Base-by-base conservation (phyloP, 2,329 filamentous ascomycete species). In the Botryotinia narcissicola region DNA sequence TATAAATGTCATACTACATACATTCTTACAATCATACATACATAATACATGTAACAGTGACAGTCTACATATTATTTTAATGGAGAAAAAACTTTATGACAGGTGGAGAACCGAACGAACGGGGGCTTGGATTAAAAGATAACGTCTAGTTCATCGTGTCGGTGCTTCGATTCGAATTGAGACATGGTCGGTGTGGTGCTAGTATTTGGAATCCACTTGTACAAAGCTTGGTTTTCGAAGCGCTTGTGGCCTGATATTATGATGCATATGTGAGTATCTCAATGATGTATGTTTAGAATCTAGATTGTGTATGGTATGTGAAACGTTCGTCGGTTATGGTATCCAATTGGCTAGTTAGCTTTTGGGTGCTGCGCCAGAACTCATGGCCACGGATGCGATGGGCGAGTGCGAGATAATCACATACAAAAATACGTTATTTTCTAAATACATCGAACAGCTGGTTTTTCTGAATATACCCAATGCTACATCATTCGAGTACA, bases 401-500 rank as follows among this genome's bases (percentile, higher is more conserved):
- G 22, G 40, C 40, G 37, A 40, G 37, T 40, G 12, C 57, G 57
- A 60, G 35, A 60, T 12, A 16, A 40, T 25, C 22, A 20, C 32
- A 25, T 22, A 25, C 20, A 1, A 37, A 37, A 37, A 3, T 14
- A 8, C 22, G 22, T 40, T 40, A 25, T 61, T n/a, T 40, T n/a
- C 35, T 61, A n/a, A 62, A 18, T 29, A 57, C 51, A 57, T 57
- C 12, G 3, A 57, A 29, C n/a, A 9, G n/a, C 9, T 29, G 14
- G 2, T 29, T 18, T 57, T 2, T 29, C 7, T 29, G 51, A 57
- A 57, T 18, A 8, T n/a, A n/a, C n/a, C 60, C 35, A 37, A 25
- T 42, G 35, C 60, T 14, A 18, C 22, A 37, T 60, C 46, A 78
- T 35, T 80, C 79, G 60, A 81, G 64, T 25, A 81, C 77, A 74